Evolutionary conservation across 129 eudicot genomes (phyloP).

Genomic region (Chrysanthemum lavandulifolium): DNA sequence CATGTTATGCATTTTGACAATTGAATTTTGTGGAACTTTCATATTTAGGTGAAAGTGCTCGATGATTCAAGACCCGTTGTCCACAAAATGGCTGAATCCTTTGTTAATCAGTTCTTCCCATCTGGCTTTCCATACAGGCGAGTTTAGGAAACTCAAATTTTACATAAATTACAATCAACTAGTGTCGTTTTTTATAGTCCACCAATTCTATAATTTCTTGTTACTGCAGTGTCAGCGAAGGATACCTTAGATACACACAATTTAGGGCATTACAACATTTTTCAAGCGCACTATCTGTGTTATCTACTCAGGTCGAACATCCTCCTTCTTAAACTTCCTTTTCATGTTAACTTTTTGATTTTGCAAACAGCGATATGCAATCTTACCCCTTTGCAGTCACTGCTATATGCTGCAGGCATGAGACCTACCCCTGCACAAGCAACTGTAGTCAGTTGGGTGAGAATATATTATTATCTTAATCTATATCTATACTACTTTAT

Average conservation of each 20-base stretch:
- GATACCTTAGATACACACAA: constrained; percentile 91
- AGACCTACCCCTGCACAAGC: constrained; percentile 99
- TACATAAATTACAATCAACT: background rate
- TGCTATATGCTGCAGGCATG: constrained; percentile 96
- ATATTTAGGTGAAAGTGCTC: constrained; percentile 59
- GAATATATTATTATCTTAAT: constrained; percentile 9
- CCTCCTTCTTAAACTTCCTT: constrained; percentile 10
- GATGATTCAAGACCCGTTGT: constrained; percentile 73
- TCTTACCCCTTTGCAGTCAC: constrained; percentile 65
- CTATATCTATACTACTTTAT: no score
- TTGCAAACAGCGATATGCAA: background rate
- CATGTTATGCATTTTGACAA: background rate
- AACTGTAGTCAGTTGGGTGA: constrained; percentile 98
- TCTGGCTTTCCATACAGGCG: constrained; percentile 93
- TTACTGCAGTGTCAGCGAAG: constrained; percentile 84
- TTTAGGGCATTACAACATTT: constrained; percentile 93
- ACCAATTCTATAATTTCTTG: constrained; percentile 22
- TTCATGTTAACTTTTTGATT: background rate
- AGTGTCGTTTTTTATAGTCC: background rate
- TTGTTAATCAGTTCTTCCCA: constrained; percentile 78
- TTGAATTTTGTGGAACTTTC: constrained; percentile 6
- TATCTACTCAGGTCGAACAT: constrained; percentile 89
- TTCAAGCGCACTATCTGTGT: constrained; percentile 84
- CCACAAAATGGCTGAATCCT: constrained; percentile 71
- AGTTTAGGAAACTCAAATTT: background rate